Percentiles rank a stretch among this genome's conserved stretches.
Conservation (phyloP, 2,329 filamentous ascomycete species). For the Neospermospora avenae region DNA sequence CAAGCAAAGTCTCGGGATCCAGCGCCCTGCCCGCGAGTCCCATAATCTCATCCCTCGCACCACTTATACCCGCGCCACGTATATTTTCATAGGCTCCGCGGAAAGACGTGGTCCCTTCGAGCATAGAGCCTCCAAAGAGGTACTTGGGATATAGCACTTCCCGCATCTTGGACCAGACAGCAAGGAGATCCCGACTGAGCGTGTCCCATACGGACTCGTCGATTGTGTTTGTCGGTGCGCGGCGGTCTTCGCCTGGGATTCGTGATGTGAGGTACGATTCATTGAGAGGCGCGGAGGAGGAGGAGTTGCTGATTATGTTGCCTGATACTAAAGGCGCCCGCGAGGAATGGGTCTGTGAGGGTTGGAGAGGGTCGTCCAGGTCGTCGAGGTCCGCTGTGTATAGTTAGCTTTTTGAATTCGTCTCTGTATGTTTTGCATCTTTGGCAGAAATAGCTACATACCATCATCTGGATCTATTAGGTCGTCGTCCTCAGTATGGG, state of each 20-base stretch:
- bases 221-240: conserved; percentile 87
- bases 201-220: conserved; percentile 98
- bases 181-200: conserved; percentile 84
- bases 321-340: conserved; percentile 73
- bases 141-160: conserved; percentile 97
- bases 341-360: conserved; percentile 59
- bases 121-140: conserved; percentile 70
- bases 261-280: conserved; percentile 82
- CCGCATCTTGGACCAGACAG: conserved; percentile 97
- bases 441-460: conserved; percentile 38
- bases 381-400: conserved; percentile 54
- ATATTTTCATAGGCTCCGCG: conserved; percentile 61
- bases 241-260: conserved; percentile 89
- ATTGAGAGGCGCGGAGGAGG: conserved; percentile 57
- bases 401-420: conserved; percentile 14
- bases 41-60: conserved; percentile 59
- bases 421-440: background rate
- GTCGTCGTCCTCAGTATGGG: conserved; percentile 62
- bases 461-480: conserved; percentile 78
- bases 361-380: conserved; percentile 91
- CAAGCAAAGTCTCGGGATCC: conserved; percentile 59
- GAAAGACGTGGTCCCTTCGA: conserved; percentile 52
- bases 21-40: conserved; percentile 59
- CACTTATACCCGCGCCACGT: conserved; percentile 54
- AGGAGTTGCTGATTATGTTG: conserved; percentile 61